Evolutionary conservation across 805 yeast species (phyloP).

Genomic region (Ogataea wickerhamii): DNA sequence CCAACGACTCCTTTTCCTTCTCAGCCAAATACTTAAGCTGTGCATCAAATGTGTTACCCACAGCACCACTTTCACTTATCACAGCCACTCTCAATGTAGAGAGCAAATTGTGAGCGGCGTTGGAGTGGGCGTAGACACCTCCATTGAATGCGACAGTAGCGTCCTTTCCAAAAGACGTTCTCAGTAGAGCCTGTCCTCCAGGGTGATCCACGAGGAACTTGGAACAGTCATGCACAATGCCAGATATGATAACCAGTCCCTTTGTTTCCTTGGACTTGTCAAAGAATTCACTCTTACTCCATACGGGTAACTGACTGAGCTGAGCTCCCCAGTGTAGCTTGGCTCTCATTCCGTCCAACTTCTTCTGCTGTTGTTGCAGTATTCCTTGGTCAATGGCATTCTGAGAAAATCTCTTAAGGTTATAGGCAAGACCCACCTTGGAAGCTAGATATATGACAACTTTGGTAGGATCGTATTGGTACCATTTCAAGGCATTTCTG

Average conservation of each 20-base stretch:
- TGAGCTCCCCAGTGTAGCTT: slow-evolving; percentile 74
- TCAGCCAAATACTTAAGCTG: slow-evolving; percentile 36
- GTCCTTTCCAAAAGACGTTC: slow-evolving; percentile 73
- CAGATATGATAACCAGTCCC: slow-evolving; percentile 68
- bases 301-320: slow-evolving; percentile 62
- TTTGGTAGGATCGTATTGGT: slow-evolving; percentile 84
- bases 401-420: slow-evolving; percentile 72
- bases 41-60: slow-evolving; percentile 48
- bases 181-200: slow-evolving; percentile 73
- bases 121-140: slow-evolving; percentile 80
- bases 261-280: slow-evolving; percentile 44
- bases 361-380: slow-evolving; percentile 80
- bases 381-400: slow-evolving; percentile 81
- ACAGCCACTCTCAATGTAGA: slow-evolving; percentile 83
- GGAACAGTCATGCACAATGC: slow-evolving; percentile 76
- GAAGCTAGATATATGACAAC: slow-evolving; percentile 54
- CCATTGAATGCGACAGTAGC: slow-evolving; percentile 84
- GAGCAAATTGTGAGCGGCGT: slow-evolving; percentile 79
- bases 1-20: slow-evolving; percentile 13
- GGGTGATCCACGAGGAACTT: slow-evolving; percentile 73
- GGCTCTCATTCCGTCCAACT: slow-evolving; percentile 58
- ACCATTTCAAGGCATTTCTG: slow-evolving; percentile 85
- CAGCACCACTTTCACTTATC: slow-evolving; percentile 62
- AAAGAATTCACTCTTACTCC: slow-evolving; percentile 64
- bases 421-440: slow-evolving; percentile 65